Percentiles rank a stretch among this genome's conserved stretches.
phyloP scores from a whole-genome alignment of 2,329 filamentous ascomycete genomes.

The Aspergillus persii region DNA sequence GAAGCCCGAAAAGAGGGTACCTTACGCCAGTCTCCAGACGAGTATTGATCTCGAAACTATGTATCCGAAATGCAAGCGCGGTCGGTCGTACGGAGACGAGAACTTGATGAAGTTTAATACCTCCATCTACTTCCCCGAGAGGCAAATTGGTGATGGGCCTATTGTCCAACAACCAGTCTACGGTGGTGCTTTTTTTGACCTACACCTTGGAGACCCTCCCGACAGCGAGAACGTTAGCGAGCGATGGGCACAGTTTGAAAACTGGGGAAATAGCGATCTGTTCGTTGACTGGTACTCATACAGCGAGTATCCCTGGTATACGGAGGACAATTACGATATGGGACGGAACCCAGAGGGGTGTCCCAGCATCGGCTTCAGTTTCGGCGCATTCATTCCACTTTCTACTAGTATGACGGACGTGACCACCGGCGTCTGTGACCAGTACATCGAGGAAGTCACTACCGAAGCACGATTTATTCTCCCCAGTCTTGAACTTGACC shows the following conservation, averaged over 20 bases:
- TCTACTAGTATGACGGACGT: neutral
- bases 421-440: neutral
- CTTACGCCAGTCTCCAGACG: neutral
- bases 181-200: neutral
- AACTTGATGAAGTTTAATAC: neutral
- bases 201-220: neutral
- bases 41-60: neutral
- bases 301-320: neutral
- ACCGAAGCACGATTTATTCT: neutral
- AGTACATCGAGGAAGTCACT: neutral
- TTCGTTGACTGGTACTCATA: neutral
- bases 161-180: neutral
- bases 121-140: neutral
- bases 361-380: neutral
- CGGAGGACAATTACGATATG: neutral
- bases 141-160: neutral
- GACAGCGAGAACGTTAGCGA: neutral
- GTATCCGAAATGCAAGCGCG: neutral
- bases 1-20: neutral
- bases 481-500: neutral
- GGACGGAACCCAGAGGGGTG: neutral
- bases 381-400: neutral
- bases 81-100: neutral
- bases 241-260: neutral
- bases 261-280: neutral